Conservation (phyloP, 1,139 yeast species). For the Pichia sp. region DNA sequence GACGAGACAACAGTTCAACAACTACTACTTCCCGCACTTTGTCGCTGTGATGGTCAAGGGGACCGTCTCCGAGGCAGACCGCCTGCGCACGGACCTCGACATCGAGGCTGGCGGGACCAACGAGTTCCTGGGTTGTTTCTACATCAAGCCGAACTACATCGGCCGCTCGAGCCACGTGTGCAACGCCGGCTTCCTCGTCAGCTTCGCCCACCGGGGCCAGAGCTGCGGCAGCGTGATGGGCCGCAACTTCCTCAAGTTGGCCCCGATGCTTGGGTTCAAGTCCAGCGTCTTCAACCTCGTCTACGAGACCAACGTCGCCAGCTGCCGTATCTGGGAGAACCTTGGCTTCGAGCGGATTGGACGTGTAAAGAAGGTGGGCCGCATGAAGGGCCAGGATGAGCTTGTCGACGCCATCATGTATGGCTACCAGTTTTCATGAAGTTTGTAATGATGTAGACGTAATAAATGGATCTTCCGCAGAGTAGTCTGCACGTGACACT, state of each 20-base stretch:
- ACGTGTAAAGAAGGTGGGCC: constrained; percentile 59
- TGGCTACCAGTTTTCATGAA: constrained; percentile 51
- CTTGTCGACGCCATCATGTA: constrained; percentile 65
- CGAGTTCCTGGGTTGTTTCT: constrained; percentile 61
- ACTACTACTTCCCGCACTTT: constrained; percentile 45
- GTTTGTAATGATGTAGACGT: too few species aligned
- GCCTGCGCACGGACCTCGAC: neutral
- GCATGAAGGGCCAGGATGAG: constrained; percentile 54
- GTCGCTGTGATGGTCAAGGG: constrained; percentile 47
- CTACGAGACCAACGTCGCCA: constrained; percentile 66
- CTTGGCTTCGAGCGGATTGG: constrained; percentile 76
- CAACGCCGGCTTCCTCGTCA: constrained; percentile 75
- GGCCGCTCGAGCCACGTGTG: constrained; percentile 79
- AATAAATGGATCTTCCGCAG: too few species aligned
- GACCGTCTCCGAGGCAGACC: neutral
- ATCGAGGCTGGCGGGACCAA: neutral
- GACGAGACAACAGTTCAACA: constrained; percentile 36
- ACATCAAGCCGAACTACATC: constrained; percentile 71
- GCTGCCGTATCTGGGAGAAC: constrained; percentile 67
- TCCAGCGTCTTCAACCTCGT: constrained; percentile 83
- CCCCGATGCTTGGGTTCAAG: constrained; percentile 66
- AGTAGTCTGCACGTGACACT: too few species aligned
- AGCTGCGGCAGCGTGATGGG: constrained; percentile 65
- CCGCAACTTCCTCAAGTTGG: constrained; percentile 54
- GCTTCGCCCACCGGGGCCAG: constrained; percentile 49